Percentiles rank a stretch among this genome's conserved stretches.
These are phyloP conservation scores for Rubroshorea leprosula DNA, from an alignment of 345 rosid species.

Conservation along the genomic window DNA sequence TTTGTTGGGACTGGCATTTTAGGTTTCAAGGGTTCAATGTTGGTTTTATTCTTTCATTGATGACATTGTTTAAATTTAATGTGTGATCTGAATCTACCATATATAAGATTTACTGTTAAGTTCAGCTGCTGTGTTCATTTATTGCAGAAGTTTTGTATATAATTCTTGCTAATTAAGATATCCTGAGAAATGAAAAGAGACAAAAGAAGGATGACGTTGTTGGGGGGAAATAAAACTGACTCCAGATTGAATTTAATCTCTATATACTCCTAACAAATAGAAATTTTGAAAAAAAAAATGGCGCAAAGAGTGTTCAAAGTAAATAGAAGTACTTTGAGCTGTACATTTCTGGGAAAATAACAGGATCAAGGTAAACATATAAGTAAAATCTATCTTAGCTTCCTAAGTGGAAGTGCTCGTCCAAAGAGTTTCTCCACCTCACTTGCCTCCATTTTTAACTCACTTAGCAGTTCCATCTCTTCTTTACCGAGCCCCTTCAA, in stretches of 20 bases:
- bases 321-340: no score
- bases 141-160: no score
- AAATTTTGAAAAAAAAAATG: no score
- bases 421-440: constrained; percentile 84
- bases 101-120: constrained; percentile 8
- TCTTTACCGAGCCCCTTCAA: constrained; percentile 55
- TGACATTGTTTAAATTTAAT: constrained; percentile 7
- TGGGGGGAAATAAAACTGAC: no score
- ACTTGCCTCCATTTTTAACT: constrained; percentile 75
- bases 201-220: no score
- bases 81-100: not conserved
- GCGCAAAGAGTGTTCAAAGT: no score
- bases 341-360: constrained; percentile 11
- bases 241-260: no score
- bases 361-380: not conserved
- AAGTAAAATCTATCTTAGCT: constrained; percentile 50
- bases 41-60: not conserved
- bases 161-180: no score
- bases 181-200: no score
- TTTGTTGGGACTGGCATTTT: constrained; percentile 18
- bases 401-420: constrained; percentile 56
- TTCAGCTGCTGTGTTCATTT: not conserved
- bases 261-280: no score
- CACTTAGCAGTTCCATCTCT: constrained; percentile 65
- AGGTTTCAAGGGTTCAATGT: not conserved